Base-by-base conservation (phyloP, 2,329 filamentous ascomycete genomes). In the Stromatinia cepivora region DNA sequence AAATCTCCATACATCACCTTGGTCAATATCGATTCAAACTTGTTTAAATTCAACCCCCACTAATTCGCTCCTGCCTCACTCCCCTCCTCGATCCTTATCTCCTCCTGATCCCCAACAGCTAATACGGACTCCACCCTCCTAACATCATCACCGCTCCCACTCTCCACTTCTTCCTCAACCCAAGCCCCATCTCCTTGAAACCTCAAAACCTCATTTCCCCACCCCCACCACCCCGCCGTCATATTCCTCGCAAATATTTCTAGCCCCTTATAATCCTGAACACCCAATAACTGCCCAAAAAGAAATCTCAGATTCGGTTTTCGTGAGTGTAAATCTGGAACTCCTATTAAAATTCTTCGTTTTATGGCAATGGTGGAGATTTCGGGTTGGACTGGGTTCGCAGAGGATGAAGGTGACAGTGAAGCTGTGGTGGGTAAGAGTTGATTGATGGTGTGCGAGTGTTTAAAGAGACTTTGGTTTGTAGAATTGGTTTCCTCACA, bases 221-320 rank as follows among this genome's bases (percentile, higher is more conserved):
- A 94, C 39, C 86, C 86, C 85, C 88, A 91, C 92, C 92, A 94
- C 0, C 90, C 90, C 10, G 87, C 84, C 1, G 91, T 92, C 57
- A 93, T 80, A 76, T 90, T 88, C 69, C 92, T 84, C 1, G 91
- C 90, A 80, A 94, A 95, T 2, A 94, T 82, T 79, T 95, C 92
- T n/a, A 94, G 81, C 3, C 85, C 90, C 22, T 77, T 76, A 73
- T 87, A 89, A 3, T 81, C 78, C 7, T 75, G 59, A 48, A 76
- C 72, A 2, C 81, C 81, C 39, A 92, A 75, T n/a, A 88, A 75
- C 5, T 83, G 80, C 67, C 85, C 83, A 62, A 93, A 85, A 31
- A 92, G 73, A 3, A 79, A 75, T 70, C 88, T 87, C 68, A 94
- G 76, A 75, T 88, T 92, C 4, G 92, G 92, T 77, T 95, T 95